These are phyloP conservation scores for Penicillium sp. DNA, from an alignment of 2,329 filamentous ascomycete genomes.

Conservation along the genomic window DNA sequence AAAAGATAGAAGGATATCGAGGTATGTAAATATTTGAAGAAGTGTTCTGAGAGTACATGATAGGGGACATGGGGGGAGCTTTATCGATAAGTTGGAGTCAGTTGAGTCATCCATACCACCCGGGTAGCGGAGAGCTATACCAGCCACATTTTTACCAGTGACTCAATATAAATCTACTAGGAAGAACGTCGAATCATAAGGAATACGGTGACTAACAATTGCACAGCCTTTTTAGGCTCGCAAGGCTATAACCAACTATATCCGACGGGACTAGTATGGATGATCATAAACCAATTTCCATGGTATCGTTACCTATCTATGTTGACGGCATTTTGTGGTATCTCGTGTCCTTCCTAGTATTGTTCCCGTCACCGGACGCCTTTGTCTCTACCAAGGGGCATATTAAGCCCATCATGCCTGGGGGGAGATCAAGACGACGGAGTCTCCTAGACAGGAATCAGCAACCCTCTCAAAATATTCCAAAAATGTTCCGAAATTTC, in stretches of 20 bases:
- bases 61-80: constrained; percentile 20
- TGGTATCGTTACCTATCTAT: constrained; percentile 27
- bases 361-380: constrained; percentile 21
- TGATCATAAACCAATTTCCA: constrained; percentile 22
- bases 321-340: constrained; percentile 19
- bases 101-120: constrained; percentile 26
- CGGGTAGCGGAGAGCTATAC: neutral
- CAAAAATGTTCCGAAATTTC: neutral
- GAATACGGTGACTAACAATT: constrained; percentile 5
- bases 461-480: constrained; percentile 18
- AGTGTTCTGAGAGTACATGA: neutral
- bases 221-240: neutral
- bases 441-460: constrained; percentile 59
- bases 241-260: neutral
- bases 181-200: constrained; percentile 1
- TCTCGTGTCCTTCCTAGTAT: constrained; percentile 17
- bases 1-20: neutral
- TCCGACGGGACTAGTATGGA: neutral
- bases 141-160: neutral
- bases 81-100: constrained; percentile 35
- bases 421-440: constrained; percentile 70
- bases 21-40: neutral
- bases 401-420: constrained; percentile 45
- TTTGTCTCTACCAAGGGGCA: constrained; percentile 16
- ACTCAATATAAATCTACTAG: neutral